phyloP scores from a whole-genome alignment of 192 early-diverging fungal genomes.

The Gonapodya prolifera region DNA sequence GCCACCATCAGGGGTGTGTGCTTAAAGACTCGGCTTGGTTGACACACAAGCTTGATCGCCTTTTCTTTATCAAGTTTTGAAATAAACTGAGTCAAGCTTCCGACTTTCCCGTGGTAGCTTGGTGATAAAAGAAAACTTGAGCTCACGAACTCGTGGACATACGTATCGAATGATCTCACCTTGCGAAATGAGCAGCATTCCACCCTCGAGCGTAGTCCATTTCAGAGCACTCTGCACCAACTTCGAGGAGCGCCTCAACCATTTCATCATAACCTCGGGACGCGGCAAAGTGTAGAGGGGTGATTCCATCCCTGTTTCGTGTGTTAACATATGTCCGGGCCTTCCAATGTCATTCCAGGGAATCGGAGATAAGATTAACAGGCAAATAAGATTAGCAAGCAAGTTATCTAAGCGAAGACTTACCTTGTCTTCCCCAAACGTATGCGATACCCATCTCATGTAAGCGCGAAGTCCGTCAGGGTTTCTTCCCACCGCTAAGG shows the following conservation, averaged over 20 bases:
- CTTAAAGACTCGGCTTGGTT: neutral
- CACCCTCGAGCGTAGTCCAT: neutral
- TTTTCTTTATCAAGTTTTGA: neutral
- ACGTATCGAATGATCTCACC: neutral
- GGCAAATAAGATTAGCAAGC: too few species aligned
- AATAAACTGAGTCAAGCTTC: neutral
- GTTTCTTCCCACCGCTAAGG: neutral
- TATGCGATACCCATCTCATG: neutral
- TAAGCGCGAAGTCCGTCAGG: neutral
- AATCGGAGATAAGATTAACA: too few species aligned
- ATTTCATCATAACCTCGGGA: neutral
- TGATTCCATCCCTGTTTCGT: neutral
- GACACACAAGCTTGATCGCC: neutral
- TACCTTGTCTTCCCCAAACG: neutral
- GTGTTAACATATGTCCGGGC: neutral
- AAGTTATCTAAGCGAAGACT: neutral
- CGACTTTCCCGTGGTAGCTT: neutral
- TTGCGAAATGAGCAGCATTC: neutral
- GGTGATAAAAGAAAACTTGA: neutral
- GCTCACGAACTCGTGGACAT: neutral
- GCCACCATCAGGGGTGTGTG: neutral
- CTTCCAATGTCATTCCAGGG: too few species aligned
- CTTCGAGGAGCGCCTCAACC: neutral
- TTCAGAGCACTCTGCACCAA: neutral
- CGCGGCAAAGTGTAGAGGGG: neutral